Evolutionary conservation across 169 alveolate genomes (phyloP), one percentile per base, ranked within the genome.

Genomic region (Cryptosporidium parvum): DNA sequence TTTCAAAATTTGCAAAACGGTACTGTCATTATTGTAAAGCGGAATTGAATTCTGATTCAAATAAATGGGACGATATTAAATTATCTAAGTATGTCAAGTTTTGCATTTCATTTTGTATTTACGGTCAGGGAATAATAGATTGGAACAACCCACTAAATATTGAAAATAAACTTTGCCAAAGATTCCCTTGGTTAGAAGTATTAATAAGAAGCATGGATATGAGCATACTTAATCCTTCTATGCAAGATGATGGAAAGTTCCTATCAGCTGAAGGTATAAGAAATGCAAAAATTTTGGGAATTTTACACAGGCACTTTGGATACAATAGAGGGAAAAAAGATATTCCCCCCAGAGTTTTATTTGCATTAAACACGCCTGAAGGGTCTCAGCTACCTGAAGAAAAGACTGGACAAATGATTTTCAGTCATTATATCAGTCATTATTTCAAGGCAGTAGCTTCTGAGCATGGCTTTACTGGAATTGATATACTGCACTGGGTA

Each of bases 1-100:
- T 80, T 8, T 61, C 89, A 6, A 80, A 80, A 18, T 80, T 80
- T 80, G 89, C 80, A 56, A 59, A 44, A 35, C 52, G 39, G 14
- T 80, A 80, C 44, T 80, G 52, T 4, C 89, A 80, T 48, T 80
- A 80, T 44, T 80, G 89, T 44, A 59, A 44, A 67, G 89, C 89
- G n/a, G 89, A 80, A n/a, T 26, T 80, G 39, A 80, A 65, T 39
- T 62, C 73, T 9, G 80, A 59, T 16, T 10, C 72, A 26, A 23
- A 23, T 29, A 67, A 44, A 23, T 80, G 67, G 72, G 75, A 80
- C 33, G 89, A 80, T 33, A 62, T 42, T 18, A 59, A 42, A 59
- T 39, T 80, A 26, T 61, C 89, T 4, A 80, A 80, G 37, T 80
- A 80, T 65, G 51, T 80, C 5, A 80, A 80, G 68, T 80, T 80